Conservation (phyloP, 2,329 filamentous ascomycete genomes). For the Pyricularia grisea region DNA sequence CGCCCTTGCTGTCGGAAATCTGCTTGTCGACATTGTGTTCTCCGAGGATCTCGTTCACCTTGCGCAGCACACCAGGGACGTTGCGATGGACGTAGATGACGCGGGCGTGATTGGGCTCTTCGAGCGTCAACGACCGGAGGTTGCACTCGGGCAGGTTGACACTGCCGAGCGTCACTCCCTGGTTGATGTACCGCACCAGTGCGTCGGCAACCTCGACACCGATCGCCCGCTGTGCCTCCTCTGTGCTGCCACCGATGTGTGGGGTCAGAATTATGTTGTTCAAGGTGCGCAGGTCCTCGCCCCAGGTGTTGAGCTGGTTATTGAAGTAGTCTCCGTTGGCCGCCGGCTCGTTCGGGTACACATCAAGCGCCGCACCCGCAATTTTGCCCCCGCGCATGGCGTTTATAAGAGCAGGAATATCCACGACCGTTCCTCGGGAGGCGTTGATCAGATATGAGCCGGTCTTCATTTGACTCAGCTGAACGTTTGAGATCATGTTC, state of each 20-base stretch:
- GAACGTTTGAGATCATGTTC: slow-evolving; percentile 73
- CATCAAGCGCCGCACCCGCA: slow-evolving; percentile 90
- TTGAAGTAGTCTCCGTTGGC: slow-evolving; percentile 95
- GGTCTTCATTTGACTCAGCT: slow-evolving; percentile 83
- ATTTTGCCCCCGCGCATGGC: slow-evolving; percentile 79
- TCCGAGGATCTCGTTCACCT: slow-evolving; percentile 89
- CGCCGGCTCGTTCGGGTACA: slow-evolving; percentile 88
- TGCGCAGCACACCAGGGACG: slow-evolving; percentile 86
- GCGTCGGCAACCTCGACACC: slow-evolving; percentile 86
- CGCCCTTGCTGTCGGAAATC: slow-evolving; percentile 89
- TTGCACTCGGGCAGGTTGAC: slow-evolving; percentile 97
- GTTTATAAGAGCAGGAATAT: slow-evolving; percentile 85
- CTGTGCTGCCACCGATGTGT: slow-evolving; percentile 94
- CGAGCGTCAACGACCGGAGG: slow-evolving; percentile 79
- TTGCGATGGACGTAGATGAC: slow-evolving; percentile 97
- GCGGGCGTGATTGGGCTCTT: slow-evolving; percentile 82
- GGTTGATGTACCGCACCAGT: slow-evolving; percentile 90
- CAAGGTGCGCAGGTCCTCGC: slow-evolving; percentile 70
- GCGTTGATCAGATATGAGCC: slow-evolving; percentile 96
- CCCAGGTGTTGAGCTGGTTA: slow-evolving; percentile 72
- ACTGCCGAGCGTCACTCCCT: slow-evolving; percentile 80
- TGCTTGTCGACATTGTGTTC: slow-evolving; percentile 99
- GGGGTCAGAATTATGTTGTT: slow-evolving; percentile 94
- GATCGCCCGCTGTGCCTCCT: slow-evolving; percentile 94
- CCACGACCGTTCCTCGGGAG: slow-evolving; percentile 84